A percentile compares a stretch with the other conserved stretches of the same genome.
Evolutionary conservation across 805 yeast species (phyloP).

Genomic region (Lipomyces sp.): DNA sequence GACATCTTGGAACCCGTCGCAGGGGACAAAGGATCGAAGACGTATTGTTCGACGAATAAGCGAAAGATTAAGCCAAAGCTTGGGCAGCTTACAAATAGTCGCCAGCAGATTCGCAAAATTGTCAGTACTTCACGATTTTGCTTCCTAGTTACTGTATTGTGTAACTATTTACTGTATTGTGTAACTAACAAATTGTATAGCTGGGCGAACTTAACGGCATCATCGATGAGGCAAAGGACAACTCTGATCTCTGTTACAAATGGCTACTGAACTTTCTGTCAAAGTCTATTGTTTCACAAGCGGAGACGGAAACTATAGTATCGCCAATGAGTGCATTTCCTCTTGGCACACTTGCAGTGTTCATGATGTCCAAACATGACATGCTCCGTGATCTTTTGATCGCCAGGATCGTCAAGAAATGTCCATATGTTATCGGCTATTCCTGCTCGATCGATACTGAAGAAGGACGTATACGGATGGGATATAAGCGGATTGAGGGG

Average conservation of each 20-base stretch:
- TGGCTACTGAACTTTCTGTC: constrained; percentile 85
- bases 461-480: constrained; percentile 83
- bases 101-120: constrained; percentile 56
- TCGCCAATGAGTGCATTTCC: constrained; percentile 80
- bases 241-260: constrained; percentile 56
- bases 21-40: constrained; percentile 58
- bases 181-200: constrained; percentile 42
- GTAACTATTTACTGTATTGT: constrained; percentile 10
- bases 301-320: constrained; percentile 88
- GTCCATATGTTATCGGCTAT: constrained; percentile 87
- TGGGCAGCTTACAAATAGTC: constrained; percentile 85
- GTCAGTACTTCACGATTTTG: constrained; percentile 17
- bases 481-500: constrained; percentile 68
- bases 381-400: constrained; percentile 61
- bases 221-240: constrained; percentile 53
- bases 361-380: constrained; percentile 56
- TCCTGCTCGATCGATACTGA: constrained; percentile 76
- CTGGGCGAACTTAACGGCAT: constrained; percentile 56
- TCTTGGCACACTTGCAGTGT: constrained; percentile 66
- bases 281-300: constrained; percentile 85
- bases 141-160: constrained; percentile 1
- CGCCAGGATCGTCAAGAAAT: constrained; percentile 88
- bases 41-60: constrained; percentile 61
- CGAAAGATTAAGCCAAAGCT: constrained; percentile 84
- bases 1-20: constrained; percentile 62